Conservation (phyloP, 169 alveolate species). For the Eimeria praecox region DNA sequence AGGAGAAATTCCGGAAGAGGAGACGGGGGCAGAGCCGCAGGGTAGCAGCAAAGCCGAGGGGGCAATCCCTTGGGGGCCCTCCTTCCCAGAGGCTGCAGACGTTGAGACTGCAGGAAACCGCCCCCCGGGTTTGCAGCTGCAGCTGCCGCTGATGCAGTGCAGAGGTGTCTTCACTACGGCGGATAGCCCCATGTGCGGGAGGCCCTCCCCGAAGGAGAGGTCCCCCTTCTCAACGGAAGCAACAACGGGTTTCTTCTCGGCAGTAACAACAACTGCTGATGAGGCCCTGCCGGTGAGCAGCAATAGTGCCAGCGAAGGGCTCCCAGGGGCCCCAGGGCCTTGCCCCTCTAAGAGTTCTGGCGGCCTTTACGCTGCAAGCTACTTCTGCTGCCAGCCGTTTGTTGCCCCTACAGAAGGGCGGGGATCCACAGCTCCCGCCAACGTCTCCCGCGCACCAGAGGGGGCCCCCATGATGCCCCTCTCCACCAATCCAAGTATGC, state of each 20-base stretch:
- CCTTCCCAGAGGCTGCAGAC: background rate
- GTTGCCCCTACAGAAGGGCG: constrained; percentile 20
- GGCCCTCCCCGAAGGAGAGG: constrained; percentile 41
- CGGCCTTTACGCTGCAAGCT: constrained; percentile 19
- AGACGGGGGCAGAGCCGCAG: background rate
- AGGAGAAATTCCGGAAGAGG: constrained; percentile 10
- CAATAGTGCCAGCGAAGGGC: constrained; percentile 12
- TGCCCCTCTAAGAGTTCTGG: constrained; percentile 9
- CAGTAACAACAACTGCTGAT: constrained; percentile 54
- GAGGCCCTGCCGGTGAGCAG: constrained; percentile 47
- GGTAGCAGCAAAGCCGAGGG: constrained; percentile 20
- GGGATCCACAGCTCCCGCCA: background rate
- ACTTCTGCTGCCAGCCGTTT: constrained; percentile 44
- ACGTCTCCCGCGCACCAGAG: constrained; percentile 3
- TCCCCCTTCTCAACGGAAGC: constrained; percentile 41
- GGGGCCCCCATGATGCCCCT: constrained; percentile 38
- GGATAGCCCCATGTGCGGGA: constrained; percentile 60
- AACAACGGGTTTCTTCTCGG: constrained; percentile 52
- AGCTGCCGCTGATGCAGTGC: constrained; percentile 55
- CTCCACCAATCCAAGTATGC: constrained; percentile 2
- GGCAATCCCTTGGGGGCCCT: constrained; percentile 6
- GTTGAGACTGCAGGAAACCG: background rate
- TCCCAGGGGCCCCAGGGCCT: background rate
- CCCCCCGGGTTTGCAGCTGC: constrained; percentile 18
- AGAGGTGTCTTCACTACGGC: constrained; percentile 61